A percentile compares a stretch with the other conserved stretches of the same genome.
These are phyloP conservation scores for Acrodontium crateriforme DNA, from an alignment of 2,329 filamentous ascomycete species.

Conservation along the genomic window DNA sequence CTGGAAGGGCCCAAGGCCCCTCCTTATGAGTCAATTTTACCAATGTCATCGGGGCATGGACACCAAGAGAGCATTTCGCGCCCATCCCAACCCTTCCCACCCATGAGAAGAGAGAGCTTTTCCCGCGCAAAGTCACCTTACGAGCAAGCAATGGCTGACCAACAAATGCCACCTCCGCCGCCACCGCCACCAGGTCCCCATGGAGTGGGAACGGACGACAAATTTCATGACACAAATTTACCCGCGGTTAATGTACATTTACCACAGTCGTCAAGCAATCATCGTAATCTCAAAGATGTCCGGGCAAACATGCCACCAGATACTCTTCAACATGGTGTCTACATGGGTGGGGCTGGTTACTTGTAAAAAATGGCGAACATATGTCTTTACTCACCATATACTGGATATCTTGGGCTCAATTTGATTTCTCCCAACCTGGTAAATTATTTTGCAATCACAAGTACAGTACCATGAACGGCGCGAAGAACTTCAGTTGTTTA, in stretches of 20 bases:
- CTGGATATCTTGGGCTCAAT: too few species aligned
- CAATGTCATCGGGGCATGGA: too few species aligned
- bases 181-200: slow-evolving; percentile 26
- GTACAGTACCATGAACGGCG: too few species aligned
- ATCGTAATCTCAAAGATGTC: slow-evolving; percentile 31
- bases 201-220: slow-evolving; percentile 8
- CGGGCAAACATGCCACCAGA: slow-evolving; percentile 37
- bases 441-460: too few species aligned
- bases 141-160: slow-evolving; percentile 19
- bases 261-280: slow-evolving; percentile 12
- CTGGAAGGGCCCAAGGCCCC: too few species aligned
- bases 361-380: slow-evolving; percentile 11
- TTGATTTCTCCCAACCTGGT: too few species aligned
- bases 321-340: slow-evolving; percentile 30
- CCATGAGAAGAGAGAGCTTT: slow-evolving; percentile 9
- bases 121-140: slow-evolving; percentile 17
- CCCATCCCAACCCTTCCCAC: slow-evolving; percentile 3
- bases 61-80: slow-evolving; percentile 33
- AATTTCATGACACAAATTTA: slow-evolving; percentile 27
- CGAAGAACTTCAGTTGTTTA: too few species aligned
- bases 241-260: slow-evolving; percentile 19
- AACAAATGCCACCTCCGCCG: slow-evolving; percentile 14
- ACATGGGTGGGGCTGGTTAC: slow-evolving; percentile 15
- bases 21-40: too few species aligned
- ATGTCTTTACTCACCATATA: too few species aligned